Percentiles rank a stretch among this genome's conserved stretches.
Evolutionary conservation across 768 basidiomycete species (phyloP).

Genomic region (Thelephora ganbajun): DNA sequence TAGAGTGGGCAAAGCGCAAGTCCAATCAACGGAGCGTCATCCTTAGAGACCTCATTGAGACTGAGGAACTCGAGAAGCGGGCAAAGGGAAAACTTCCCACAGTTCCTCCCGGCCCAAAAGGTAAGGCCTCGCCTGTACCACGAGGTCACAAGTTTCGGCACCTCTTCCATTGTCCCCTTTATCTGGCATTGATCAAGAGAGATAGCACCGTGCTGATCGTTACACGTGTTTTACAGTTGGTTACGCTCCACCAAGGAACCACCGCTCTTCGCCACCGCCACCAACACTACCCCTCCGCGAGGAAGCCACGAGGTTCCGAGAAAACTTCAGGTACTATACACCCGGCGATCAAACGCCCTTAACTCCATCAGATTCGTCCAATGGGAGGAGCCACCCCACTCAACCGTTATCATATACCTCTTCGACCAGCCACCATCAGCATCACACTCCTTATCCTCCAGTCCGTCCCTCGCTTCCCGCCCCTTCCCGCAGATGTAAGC

Average conservation of each 20-base stretch:
- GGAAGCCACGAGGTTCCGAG: background rate
- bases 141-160: background rate
- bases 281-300: background rate
- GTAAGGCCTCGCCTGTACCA: conserved; percentile 5
- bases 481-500: background rate
- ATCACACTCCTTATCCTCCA: background rate
- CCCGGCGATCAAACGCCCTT: background rate
- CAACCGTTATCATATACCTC: background rate
- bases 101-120: conserved; percentile 10
- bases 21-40: conserved; percentile 57
- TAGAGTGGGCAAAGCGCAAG: conserved; percentile 69
- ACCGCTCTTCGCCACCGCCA: background rate
- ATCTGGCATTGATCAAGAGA: too few relatives aligned
- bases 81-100: conserved; percentile 23
- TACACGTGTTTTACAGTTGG: background rate
- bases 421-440: background rate
- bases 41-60: conserved; percentile 50
- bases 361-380: background rate
- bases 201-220: too few relatives aligned
- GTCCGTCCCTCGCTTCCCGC: background rate
- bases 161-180: too few relatives aligned
- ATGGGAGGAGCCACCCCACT: background rate
- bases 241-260: background rate
- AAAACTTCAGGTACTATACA: background rate
- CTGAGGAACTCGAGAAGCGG: conserved; percentile 23